Percentiles rank a stretch among this genome's conserved stretches.
Conservation (phyloP, 495 filamentous ascomycete genomes). For the Podospora bellae-mahoneyi region DNA sequence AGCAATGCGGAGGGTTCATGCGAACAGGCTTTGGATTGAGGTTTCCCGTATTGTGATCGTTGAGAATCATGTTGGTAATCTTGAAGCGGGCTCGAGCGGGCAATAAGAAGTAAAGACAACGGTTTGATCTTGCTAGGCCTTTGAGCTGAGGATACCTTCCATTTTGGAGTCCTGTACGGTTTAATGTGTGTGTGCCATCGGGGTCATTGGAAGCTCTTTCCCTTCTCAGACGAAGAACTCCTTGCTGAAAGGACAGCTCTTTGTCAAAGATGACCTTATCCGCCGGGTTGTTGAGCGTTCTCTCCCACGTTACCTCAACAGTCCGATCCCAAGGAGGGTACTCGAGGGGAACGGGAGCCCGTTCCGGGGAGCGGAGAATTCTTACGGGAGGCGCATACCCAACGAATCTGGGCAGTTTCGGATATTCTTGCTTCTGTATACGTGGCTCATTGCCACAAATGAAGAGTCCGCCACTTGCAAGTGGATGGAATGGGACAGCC, state of each 20-base stretch:
- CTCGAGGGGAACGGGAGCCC: neutral
- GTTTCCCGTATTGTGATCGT: constrained; percentile 10
- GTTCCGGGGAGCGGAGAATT: neutral
- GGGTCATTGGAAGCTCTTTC: constrained; percentile 6
- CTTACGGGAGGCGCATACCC: neutral
- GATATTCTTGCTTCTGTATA: neutral
- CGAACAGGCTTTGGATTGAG: constrained; percentile 23
- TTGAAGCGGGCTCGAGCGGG: constrained; percentile 24
- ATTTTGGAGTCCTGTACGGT: neutral
- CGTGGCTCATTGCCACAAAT: neutral
- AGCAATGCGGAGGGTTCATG: constrained; percentile 18
- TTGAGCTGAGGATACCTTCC: neutral
- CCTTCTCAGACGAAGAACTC: constrained; percentile 14
- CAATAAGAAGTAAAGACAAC: constrained; percentile 19
- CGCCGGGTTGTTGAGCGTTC: constrained; percentile 3
- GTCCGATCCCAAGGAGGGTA: constrained; percentile 33
- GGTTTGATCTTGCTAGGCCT: neutral
- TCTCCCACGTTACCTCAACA: constrained; percentile 28
- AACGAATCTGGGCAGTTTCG: neutral
- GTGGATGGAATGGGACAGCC: neutral
- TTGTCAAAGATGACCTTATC: constrained; percentile 10
- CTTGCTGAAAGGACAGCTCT: constrained; percentile 19
- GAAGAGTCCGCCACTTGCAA: neutral
- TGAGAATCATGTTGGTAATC: constrained; percentile 16
- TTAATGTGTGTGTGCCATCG: neutral